These are phyloP conservation scores for Solanum stenotomum DNA, from an alignment of 257 asterid species.

Conservation along the genomic window DNA sequence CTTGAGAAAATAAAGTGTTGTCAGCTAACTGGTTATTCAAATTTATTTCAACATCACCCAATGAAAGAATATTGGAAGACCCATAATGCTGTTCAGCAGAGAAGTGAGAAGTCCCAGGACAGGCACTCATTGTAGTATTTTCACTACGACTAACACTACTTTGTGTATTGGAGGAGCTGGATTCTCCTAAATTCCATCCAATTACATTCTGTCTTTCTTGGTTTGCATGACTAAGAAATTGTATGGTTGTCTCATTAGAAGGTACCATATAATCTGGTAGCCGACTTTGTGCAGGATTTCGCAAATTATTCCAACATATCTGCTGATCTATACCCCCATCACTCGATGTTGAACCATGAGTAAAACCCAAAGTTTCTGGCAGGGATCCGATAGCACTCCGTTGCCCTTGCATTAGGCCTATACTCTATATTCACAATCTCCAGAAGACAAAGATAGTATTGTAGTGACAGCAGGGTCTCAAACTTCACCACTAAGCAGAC, in stretches of 20 bases:
- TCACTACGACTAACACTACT: slow-evolving; percentile 32
- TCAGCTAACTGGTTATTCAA: background rate
- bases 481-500: slow-evolving; percentile 13
- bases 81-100: slow-evolving; percentile 2
- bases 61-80: slow-evolving; percentile 3
- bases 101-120: background rate
- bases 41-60: slow-evolving; percentile 1
- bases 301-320: slow-evolving; percentile 52
- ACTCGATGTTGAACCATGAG: slow-evolving; percentile 50
- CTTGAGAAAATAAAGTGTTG: slow-evolving; percentile 3
- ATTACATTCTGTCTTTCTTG: slow-evolving; percentile 26
- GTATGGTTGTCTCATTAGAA: slow-evolving; percentile 25
- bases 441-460: slow-evolving; percentile 2
- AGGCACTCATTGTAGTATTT: slow-evolving; percentile 14
- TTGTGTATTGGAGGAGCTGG: slow-evolving; percentile 44
- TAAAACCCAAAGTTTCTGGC: slow-evolving; percentile 60
- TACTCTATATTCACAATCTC: slow-evolving; percentile 2
- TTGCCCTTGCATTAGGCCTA: slow-evolving; percentile 79
- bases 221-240: slow-evolving; percentile 25
- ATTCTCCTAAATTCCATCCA: slow-evolving; percentile 65
- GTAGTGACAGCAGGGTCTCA: background rate
- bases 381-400: slow-evolving; percentile 54
- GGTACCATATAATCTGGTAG: slow-evolving; percentile 41
- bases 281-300: slow-evolving; percentile 38
- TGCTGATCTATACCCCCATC: slow-evolving; percentile 58